Evolutionary conservation across 495 filamentous ascomycete species (phyloP), one percentile per base, ranked within the genome.

Genomic region (Penicillium roqueforti): DNA sequence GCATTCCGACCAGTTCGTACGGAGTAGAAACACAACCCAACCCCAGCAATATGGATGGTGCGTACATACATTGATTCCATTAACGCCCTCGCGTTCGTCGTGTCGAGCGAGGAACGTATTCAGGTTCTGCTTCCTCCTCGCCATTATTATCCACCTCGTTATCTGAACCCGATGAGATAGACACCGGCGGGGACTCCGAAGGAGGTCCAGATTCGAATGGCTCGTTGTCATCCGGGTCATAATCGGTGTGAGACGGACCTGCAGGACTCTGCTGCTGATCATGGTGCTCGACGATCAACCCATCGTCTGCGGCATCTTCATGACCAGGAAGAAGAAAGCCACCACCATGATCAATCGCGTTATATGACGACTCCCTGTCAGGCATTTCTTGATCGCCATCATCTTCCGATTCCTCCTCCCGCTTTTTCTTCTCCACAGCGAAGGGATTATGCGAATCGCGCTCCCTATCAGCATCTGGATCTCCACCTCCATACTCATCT

Each of bases 401-500:
- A 11, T 61, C 55, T 20, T 40, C 44, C 22, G 14, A 8, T 36
- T 54, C 40, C 13, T 54, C 52, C 18, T 38, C 44, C 1, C 46
- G 34, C n/a, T 49, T 39, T 26, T 45, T 58, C 36, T 60, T 57
- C 28, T 57, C 48, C 8, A 51, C 44, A 6, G 67, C 60, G 55
- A 77, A 77, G 3, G 75, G 73, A 57, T 77, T 77, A 37, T 68
- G 55, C 3, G 56, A 42, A 31, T 76, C 73, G 16, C 60, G 56
- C 51, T 73, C 64, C 6, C 52, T 39, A 40, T 68, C 69, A 26
- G 56, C 61, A 34, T 47, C 71, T 26, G 70, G 66, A 55, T 73
- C 71, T 20, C 67, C 71, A 20, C 82, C 87, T 3, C 87, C 88
- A 74, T 96, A 95, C 45, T 96, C 89, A 48, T 85, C 80, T 36